phyloP scores from a whole-genome alignment of 2,329 filamentous ascomycete genomes.

The Gliomastix tumulicola region DNA sequence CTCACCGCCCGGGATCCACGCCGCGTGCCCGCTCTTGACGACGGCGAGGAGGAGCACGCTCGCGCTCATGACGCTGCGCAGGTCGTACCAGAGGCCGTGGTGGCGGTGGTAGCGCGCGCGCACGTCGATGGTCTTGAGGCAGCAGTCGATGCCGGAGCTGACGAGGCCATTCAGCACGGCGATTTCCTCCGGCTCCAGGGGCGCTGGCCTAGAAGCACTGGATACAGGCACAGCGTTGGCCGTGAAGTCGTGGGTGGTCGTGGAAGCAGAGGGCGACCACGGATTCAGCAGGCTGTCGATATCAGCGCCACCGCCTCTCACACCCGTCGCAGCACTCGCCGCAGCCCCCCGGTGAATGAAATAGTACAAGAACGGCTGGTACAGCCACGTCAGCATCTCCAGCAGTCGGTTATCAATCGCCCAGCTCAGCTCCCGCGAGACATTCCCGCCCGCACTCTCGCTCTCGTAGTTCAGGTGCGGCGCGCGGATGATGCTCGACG shows the following conservation, averaged over 20 bases:
- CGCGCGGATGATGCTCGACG: conserved; percentile 7
- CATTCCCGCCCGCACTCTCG: conserved; percentile 7
- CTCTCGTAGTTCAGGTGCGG: conserved; percentile 5
- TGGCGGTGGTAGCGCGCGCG: conserved; percentile 12
- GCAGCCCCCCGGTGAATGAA: conserved; percentile 7
- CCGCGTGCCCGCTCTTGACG: conserved; percentile 9
- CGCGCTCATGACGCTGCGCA: conserved; percentile 11
- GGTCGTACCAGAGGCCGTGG: conserved; percentile 16
- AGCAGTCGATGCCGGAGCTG: conserved; percentile 11
- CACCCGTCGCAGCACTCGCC: not conserved
- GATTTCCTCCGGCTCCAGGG: conserved; percentile 9
- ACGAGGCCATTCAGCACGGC: conserved; percentile 9
- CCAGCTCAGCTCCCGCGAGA: conserved; percentile 13
- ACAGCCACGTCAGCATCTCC: conserved; percentile 14
- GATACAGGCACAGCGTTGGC: not conserved
- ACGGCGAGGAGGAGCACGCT: conserved; percentile 9
- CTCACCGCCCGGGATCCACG: conserved; percentile 10
- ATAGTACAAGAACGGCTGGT: conserved; percentile 11
- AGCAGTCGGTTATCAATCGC: conserved; percentile 12
- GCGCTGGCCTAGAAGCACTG: too few relatives aligned
- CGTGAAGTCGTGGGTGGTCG: not conserved
- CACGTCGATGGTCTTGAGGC: conserved; percentile 12
- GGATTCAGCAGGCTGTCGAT: conserved; percentile 10
- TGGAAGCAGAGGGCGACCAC: conserved; percentile 3
- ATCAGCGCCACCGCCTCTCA: not conserved